These are phyloP conservation scores for Aspergillus arachidicola DNA, from an alignment of 2,329 filamentous ascomycete genomes.

Conservation along the genomic window DNA sequence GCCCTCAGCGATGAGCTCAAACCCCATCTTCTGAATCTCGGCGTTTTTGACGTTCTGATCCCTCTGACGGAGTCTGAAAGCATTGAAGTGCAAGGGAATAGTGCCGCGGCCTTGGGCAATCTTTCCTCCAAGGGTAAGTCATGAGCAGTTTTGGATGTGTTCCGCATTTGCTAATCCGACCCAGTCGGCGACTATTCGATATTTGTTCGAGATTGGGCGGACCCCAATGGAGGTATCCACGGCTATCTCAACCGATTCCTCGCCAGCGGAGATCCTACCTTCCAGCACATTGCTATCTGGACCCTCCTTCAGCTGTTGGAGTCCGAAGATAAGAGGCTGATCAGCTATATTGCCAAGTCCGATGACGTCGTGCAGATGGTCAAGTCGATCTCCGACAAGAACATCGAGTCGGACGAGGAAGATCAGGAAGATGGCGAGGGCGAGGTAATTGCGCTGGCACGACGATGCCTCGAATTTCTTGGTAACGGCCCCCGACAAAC, in stretches of 20 bases:
- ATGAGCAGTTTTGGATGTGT: background rate
- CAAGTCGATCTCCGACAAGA: conserved; percentile 84
- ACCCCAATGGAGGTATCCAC: conserved; percentile 91
- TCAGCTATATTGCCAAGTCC: conserved; percentile 83
- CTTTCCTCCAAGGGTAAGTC: conserved; percentile 88
- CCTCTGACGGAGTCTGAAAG: conserved; percentile 92
- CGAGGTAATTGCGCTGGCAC: conserved; percentile 88
- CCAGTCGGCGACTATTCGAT: conserved; percentile 94
- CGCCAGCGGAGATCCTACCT: conserved; percentile 90
- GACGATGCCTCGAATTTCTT: conserved; percentile 83
- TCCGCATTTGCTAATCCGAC: conserved; percentile 25
- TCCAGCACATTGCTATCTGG: conserved; percentile 99
- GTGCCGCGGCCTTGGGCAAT: conserved; percentile 92
- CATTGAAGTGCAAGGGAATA: conserved; percentile 98
- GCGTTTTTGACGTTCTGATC: conserved; percentile 95
- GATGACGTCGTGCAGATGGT: conserved; percentile 93
- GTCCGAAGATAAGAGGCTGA: conserved; percentile 87
- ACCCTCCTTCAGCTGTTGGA: conserved; percentile 93
- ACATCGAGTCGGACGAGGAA: conserved; percentile 83
- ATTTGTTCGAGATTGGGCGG: conserved; percentile 90
- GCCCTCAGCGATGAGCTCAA: conserved; percentile 96
- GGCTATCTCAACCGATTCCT: conserved; percentile 93
- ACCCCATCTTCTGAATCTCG: conserved; percentile 82
- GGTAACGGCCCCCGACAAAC: conserved; percentile 74
- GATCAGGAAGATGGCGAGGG: conserved; percentile 87